A percentile compares a stretch with the other conserved stretches of the same genome.
These are phyloP conservation scores for Lactifluus subvellereus DNA, from an alignment of 768 basidiomycete species.

Conservation along the genomic window DNA sequence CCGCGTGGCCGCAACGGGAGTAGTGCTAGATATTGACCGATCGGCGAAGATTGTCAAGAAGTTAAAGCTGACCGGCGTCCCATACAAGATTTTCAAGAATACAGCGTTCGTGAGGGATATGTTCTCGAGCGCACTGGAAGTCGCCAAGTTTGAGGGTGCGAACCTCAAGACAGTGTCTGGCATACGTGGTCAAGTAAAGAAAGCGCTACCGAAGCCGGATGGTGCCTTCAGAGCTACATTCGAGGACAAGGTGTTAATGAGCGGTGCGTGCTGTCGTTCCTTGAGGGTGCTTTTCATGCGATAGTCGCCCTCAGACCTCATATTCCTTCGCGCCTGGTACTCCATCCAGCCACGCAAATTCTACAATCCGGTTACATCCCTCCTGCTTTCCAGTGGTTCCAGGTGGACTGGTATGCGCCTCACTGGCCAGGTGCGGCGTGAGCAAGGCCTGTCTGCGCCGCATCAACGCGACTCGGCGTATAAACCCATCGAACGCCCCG, in stretches of 20 bases:
- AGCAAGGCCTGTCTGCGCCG: slow-evolving; percentile 79
- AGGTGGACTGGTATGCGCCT: slow-evolving; percentile 93
- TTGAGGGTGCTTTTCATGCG: background rate
- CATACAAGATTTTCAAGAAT: slow-evolving; percentile 98
- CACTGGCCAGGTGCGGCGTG: slow-evolving; percentile 87
- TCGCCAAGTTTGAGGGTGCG: slow-evolving; percentile 99
- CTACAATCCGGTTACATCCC: slow-evolving; percentile 93
- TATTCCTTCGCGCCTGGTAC: slow-evolving; percentile 97
- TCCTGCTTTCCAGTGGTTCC: slow-evolving; percentile 77
- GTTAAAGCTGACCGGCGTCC: slow-evolving; percentile 90
- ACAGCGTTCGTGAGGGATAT: slow-evolving; percentile 98
- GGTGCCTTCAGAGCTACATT: slow-evolving; percentile 95
- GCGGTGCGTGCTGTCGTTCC: slow-evolving; percentile 52
- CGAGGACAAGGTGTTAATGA: slow-evolving; percentile 95
- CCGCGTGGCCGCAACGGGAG: slow-evolving; percentile 88
- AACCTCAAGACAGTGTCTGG: slow-evolving; percentile 93
- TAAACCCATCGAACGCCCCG: slow-evolving; percentile 70
- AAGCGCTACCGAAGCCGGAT: slow-evolving; percentile 90
- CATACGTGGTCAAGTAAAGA: slow-evolving; percentile 95
- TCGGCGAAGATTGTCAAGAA: slow-evolving; percentile 97
- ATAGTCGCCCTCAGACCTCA: slow-evolving; percentile 54
- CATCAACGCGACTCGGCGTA: slow-evolving; percentile 80
- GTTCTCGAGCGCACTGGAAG: slow-evolving; percentile 90
- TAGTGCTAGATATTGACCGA: slow-evolving; percentile 88
- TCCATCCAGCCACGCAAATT: slow-evolving; percentile 91